Conservation (phyloP, 148 eudicot genomes). For the Nyssa sinensis region DNA sequence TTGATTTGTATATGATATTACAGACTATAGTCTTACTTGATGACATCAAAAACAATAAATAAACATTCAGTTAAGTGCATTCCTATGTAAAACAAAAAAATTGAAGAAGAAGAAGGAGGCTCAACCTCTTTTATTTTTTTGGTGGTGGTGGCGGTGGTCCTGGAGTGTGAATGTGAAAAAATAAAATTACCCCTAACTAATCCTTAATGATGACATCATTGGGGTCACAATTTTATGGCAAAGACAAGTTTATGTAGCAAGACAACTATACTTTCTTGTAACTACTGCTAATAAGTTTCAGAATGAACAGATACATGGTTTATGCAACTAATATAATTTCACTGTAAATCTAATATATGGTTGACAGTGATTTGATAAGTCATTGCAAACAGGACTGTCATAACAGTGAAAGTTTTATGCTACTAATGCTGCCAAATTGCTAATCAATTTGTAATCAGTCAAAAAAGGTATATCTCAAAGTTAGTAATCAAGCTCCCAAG, state of each 20-base stretch:
- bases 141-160: neutral
- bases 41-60: neutral
- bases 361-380: neutral
- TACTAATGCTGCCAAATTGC: neutral
- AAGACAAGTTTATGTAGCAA: neutral
- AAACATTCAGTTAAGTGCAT: neutral
- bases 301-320: neutral
- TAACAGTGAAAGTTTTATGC: neutral
- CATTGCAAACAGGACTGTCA: neutral
- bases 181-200: neutral
- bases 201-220: neutral
- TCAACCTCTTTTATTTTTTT: too few relatives aligned
- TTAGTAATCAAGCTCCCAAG: neutral
- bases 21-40: neutral
- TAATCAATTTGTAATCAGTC: neutral
- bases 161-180: neutral
- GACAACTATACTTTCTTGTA: neutral
- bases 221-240: neutral
- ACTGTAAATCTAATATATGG: too few relatives aligned
- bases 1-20: too few relatives aligned
- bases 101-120: neutral
- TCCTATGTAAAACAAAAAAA: neutral
- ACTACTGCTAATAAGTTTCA: too few relatives aligned
- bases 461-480: neutral
- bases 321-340: neutral